Evolutionary conservation across 768 basidiomycete genomes (phyloP), one percentile per base, ranked within the genome.

Genomic region (Termitomyces sp.): DNA sequence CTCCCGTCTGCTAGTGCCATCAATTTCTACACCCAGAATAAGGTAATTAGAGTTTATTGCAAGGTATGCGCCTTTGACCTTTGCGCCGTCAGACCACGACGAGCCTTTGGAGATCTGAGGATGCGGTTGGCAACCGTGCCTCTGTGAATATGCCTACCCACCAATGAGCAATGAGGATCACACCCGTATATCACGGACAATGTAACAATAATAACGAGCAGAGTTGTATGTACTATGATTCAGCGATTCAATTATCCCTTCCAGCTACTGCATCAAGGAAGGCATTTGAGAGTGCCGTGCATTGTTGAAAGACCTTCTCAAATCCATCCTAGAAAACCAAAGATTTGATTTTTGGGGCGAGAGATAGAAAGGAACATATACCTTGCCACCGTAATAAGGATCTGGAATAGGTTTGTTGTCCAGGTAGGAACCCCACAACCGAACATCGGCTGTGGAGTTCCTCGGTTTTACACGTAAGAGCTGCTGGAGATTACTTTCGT

Each of bases 1-100:
- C 9, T 61, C 42, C 21, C 32, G 27, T 52, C 30, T 2, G 21
- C 5, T 64, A 88, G 90, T 61, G 95, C 91, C 21, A 81, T 98
- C 72, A 91, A 91, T 70, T 98, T 98, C 75, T 98, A 94, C 69
- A 98, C 96, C 3, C 89, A 94, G 71, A 88, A 93, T 71, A 98
- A 97, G 85, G 88, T 83, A 61, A 55, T 63, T 39, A 17, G 44
- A 23, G n/a, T 35, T 5, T 10, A 49, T 9, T 41, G 39, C 23
- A 9, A 32, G 6, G 14, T 47, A n/a, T 52, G 4, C 52, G 19
- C 30, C 61, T 16, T 46, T 45, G 21, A 63, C 37, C 23, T 55
- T 34, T 46, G 0, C 35, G 6, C 23, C 53, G 35, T 43, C 6
- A 92, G 93, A 98, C 95, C 2, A 93, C 84, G 5, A 98, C 95